Base-by-base conservation (phyloP, 441 rosid species). In the Gossypium aridum region DNA sequence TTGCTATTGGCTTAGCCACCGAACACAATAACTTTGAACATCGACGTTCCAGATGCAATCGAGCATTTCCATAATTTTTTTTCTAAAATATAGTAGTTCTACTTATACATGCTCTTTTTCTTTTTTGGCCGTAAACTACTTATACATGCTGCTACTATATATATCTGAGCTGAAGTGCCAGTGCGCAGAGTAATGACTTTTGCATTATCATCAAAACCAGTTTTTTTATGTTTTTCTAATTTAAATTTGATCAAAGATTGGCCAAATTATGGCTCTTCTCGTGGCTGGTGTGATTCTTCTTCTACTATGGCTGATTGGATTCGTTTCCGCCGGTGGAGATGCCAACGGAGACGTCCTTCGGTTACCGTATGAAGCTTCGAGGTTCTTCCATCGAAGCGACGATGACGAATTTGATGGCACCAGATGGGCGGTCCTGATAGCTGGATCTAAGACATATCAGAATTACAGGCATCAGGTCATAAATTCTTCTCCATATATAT, bases 401-500 rank as follows among this genome's bases (percentile, higher is more conserved):
- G 74, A 16, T 60, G 75, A 70, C 31, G 83, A 77, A 23, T 85
- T 85, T 0, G 45, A 82, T 8, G 98, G 97, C 66, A 92, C 96
- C 0, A 85, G 96, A 83, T 96, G 99, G 99, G 99, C 98, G 69
- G 88, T 96, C 67, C 81, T 96, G 64, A 85, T 91, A 70, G 99
- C 97, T 12, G 97, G 99, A 83, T 96, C 99, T 17, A 90, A 78
- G 39, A 97, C 97, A n/a, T 96, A 87, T 72, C 88, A 97, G 98
- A 96, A 96, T 81, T 96, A 96, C 83, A 78, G 98, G 71, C 99
- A 96, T 70, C 98, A 96, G 94, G 98, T 93, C 8, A 37, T 54
- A 45, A 49, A 54, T 23, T 75, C 77, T 12, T 75, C 19, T 16
- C 20, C 19, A 53, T 4, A 4, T 56, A 19, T 20, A 25, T 20